Evolutionary conservation across 768 basidiomycete genomes (phyloP).

Genomic region (Mycena maculata): DNA sequence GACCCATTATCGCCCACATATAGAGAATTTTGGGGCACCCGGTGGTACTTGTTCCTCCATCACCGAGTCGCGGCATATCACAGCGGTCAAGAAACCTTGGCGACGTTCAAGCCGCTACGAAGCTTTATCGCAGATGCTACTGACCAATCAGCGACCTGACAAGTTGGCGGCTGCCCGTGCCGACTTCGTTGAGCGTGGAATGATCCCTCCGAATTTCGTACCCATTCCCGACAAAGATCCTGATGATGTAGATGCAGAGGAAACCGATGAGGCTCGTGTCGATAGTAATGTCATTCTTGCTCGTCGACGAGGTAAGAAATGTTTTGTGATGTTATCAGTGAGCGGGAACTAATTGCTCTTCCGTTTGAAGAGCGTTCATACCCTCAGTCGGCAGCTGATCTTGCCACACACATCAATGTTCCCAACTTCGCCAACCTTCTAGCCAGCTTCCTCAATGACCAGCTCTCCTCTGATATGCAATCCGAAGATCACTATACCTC

Average conservation of each 20-base stretch:
- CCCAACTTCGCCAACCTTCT: neutral
- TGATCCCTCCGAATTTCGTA: slow-evolving; percentile 21
- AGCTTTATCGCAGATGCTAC: slow-evolving; percentile 38
- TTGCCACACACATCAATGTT: neutral
- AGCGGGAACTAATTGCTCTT: neutral
- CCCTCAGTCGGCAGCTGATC: neutral
- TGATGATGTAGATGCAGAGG: slow-evolving; percentile 6
- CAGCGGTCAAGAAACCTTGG: slow-evolving; percentile 42
- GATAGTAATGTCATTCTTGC: slow-evolving; percentile 27
- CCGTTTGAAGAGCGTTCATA: neutral
- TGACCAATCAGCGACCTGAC: too few species aligned
- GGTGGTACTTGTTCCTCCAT: slow-evolving; percentile 41
- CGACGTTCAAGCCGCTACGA: slow-evolving; percentile 33
- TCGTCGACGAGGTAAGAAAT: neutral
- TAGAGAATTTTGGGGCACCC: slow-evolving; percentile 35
- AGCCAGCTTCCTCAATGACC: neutral
- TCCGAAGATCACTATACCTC: too few species aligned
- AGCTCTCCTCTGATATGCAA: neutral
- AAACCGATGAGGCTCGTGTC: slow-evolving; percentile 9
- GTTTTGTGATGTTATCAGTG: neutral
- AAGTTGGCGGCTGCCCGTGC: slow-evolving; percentile 32
- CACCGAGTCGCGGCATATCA: too few species aligned
- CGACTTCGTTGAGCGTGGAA: slow-evolving; percentile 34
- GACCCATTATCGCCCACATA: slow-evolving; percentile 30
- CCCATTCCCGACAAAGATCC: neutral